Conservation (phyloP, 1,139 yeast genomes). For the Suhomyces terraborum region DNA sequence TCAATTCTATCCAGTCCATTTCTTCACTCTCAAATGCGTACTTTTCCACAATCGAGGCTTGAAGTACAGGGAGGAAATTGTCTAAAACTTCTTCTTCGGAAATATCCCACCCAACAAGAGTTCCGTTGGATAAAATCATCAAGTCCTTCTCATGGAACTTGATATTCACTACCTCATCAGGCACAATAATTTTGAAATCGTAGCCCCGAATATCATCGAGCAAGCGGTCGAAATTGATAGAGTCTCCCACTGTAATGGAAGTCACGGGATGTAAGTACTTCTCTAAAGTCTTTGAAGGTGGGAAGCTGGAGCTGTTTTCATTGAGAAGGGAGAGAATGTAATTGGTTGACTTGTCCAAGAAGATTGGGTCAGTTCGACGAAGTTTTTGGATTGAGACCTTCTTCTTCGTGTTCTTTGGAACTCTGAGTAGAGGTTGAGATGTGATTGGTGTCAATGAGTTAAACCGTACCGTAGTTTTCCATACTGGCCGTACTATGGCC, state of each 20-base stretch:
- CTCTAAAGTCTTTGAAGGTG: constrained; percentile 28
- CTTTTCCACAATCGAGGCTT: constrained; percentile 32
- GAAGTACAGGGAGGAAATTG: constrained; percentile 53
- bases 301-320: constrained; percentile 24
- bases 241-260: constrained; percentile 70
- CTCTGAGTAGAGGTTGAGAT: constrained; percentile 14
- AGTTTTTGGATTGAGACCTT: constrained; percentile 30
- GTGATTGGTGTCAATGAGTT: constrained; percentile 4
- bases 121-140: constrained; percentile 30
- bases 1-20: constrained; percentile 73
- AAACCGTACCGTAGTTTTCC: constrained; percentile 2
- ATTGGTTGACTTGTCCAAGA: constrained; percentile 25
- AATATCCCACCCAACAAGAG: constrained; percentile 71
- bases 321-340: constrained; percentile 32
- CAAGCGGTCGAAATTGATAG: constrained; percentile 56
- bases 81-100: constrained; percentile 51
- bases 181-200: constrained; percentile 53
- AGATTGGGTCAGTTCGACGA: constrained; percentile 28
- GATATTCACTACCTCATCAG: constrained; percentile 66
- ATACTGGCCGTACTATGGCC: background rate
- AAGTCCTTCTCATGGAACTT: constrained; percentile 28
- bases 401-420: constrained; percentile 20
- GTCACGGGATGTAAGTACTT: constrained; percentile 43
- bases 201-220: constrained; percentile 32
- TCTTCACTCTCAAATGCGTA: constrained; percentile 76